These are phyloP conservation scores for Pseudogymnoascus destructans DNA, from an alignment of 2,329 filamentous ascomycete genomes.

Conservation along the genomic window DNA sequence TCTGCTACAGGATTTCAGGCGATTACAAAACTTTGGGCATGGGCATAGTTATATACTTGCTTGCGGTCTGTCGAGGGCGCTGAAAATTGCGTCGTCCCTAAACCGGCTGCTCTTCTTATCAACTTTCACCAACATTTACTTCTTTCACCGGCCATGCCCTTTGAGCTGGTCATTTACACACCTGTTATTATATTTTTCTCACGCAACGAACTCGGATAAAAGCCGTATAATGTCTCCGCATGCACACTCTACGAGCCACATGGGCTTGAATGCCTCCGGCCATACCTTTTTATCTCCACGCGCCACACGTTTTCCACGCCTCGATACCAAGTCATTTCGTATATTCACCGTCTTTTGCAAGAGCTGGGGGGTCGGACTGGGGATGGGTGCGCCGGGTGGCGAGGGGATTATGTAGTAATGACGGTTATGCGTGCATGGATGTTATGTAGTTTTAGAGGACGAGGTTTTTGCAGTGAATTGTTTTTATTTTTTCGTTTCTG, in stretches of 20 bases:
- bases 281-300: slow-evolving; percentile 1
- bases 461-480: background rate
- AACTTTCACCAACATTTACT: background rate
- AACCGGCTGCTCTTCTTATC: background rate
- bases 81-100: slow-evolving; percentile 1
- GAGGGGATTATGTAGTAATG: background rate
- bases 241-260: background rate
- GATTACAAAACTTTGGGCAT: background rate
- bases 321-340: slow-evolving; percentile 7
- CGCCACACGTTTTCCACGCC: slow-evolving; percentile 6
- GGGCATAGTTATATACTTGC: background rate
- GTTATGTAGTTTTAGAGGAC: slow-evolving; percentile 6
- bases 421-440: slow-evolving; percentile 3
- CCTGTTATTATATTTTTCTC: slow-evolving; percentile 2
- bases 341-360: slow-evolving; percentile 8
- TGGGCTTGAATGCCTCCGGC: background rate
- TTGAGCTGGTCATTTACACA: slow-evolving; percentile 5
- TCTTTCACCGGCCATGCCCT: background rate
- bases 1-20: background rate
- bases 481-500: slow-evolving; percentile 2
- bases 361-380: slow-evolving; percentile 1
- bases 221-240: background rate
- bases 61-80: background rate
- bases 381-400: background rate
- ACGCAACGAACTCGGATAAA: slow-evolving; percentile 6